phyloP scores from a whole-genome alignment of 2,329 filamentous ascomycete genomes.

The Paracorniculantispora psalliotae region DNA sequence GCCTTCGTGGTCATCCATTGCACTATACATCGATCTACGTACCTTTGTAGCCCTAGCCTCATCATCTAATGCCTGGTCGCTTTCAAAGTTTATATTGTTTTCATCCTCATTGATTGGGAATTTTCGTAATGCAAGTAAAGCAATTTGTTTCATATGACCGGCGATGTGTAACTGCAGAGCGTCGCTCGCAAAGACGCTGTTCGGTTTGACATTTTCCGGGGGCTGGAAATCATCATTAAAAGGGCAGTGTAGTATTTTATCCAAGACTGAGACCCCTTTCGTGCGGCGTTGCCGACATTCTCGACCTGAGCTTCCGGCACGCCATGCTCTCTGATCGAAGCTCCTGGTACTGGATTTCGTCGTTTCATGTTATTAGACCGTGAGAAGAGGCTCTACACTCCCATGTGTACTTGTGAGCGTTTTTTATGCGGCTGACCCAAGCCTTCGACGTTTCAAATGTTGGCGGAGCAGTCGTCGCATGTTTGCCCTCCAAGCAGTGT shows the following conservation, averaged over 20 bases:
- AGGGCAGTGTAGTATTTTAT: conserved; percentile 23
- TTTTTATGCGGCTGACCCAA: conserved; percentile 22
- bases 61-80: conserved; percentile 23
- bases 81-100: conserved; percentile 20
- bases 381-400: conserved; percentile 26
- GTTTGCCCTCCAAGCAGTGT: conserved; percentile 11
- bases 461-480: conserved; percentile 10
- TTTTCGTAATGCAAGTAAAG: conserved; percentile 27
- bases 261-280: conserved; percentile 20
- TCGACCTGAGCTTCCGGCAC: conserved; percentile 12
- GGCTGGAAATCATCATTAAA: conserved; percentile 24
- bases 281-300: conserved; percentile 23
- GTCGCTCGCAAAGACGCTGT: conserved; percentile 19
- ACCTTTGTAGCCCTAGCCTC: conserved; percentile 16
- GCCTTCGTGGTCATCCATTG: conserved; percentile 23
- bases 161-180: conserved; percentile 26
- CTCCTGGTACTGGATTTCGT: conserved; percentile 22
- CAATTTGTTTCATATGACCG: conserved; percentile 27
- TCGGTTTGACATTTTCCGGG: conserved; percentile 20
- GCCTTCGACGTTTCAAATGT: conserved; percentile 21
- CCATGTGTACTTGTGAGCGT: conserved; percentile 24
- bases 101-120: conserved; percentile 22
- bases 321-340: conserved; percentile 21
- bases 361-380: conserved; percentile 22
- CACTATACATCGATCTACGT: conserved; percentile 27